Evolutionary conservation across 805 yeast species (phyloP), one percentile per base, ranked within the genome.

Genomic region (Candida peoriensis): DNA sequence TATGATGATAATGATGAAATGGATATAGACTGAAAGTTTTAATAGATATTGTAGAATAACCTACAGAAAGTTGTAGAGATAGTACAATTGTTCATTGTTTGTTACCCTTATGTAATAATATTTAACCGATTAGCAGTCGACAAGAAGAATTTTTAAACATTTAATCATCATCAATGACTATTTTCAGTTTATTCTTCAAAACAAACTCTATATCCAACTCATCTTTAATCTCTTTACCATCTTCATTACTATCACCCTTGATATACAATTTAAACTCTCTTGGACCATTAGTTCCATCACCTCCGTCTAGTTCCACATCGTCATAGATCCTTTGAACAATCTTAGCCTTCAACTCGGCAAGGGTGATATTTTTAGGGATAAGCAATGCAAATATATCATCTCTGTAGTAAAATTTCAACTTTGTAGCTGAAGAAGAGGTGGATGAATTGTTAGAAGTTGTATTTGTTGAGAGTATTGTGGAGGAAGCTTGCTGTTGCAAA

Each of bases 301-400:
- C n/a, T n/a, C n/a, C n/a, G 20, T 24, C 23, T 28, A 38, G 30
- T n/a, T 30, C 39, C 30, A 40, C 45, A 9, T 47, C 58, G 33
- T 55, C 55, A 30, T 68, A 72, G 34, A 77, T 65, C 39, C 84
- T 57, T 36, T 74, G 72, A 31, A 60, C 59, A 34, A 78, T 66
- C 50, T 76, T 78, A 20, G 60, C 54, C 43, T 69, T 68, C 38
- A 78, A 51, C 38, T 74, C 81, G 22, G 58, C 62, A 29, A 73
- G 54, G 4, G 72, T 60, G 32, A 72, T 68, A 41, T 61, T 64
- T 11, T 64, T 50, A 21, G 77, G 76, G 24, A 78, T 60, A 41
- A 77, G 57, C 27, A 84, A 65, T 2, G 87, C 93, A 63, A 83
- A 84, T 12, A 84, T 84, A 52, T 84, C 95, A 49, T 82, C 93